Conservation (phyloP, 2,329 filamentous ascomycete genomes). For the Karstenula rhodostoma region DNA sequence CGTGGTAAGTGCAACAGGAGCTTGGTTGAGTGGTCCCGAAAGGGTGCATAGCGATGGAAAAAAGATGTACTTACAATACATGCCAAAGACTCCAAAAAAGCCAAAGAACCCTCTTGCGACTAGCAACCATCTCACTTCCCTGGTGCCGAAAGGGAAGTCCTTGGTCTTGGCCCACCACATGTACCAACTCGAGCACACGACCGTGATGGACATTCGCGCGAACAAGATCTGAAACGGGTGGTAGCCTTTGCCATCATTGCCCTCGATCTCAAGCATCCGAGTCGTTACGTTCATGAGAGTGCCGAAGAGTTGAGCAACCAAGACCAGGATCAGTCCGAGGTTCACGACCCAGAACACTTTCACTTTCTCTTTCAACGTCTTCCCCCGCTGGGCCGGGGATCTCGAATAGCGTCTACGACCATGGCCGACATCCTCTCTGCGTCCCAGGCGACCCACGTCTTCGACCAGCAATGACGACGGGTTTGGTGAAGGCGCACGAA, state of each 20-base stretch:
- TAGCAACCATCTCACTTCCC: slow-evolving; percentile 72
- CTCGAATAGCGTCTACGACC: slow-evolving; percentile 30
- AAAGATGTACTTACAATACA: slow-evolving; percentile 64
- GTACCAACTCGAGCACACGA: slow-evolving; percentile 71
- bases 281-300: slow-evolving; percentile 86
- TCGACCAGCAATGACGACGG: slow-evolving; percentile 47
- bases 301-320: slow-evolving; percentile 80
- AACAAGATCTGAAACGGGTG: slow-evolving; percentile 84
- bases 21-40: slow-evolving; percentile 9
- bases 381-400: slow-evolving; percentile 33
- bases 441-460: slow-evolving; percentile 38
- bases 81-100: slow-evolving; percentile 79
- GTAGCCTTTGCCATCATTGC: slow-evolving; percentile 71
- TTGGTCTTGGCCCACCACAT: slow-evolving; percentile 76
- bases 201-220: slow-evolving; percentile 78
- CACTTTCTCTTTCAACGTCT: slow-evolving; percentile 30
- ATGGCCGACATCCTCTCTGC: slow-evolving; percentile 25
- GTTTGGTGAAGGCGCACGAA: slow-evolving; percentile 44
- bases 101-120: slow-evolving; percentile 73
- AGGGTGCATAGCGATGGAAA: background rate
- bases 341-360: slow-evolving; percentile 68
- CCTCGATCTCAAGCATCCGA: slow-evolving; percentile 73
- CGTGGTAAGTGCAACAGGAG: slow-evolving; percentile 9
- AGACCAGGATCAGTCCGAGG: slow-evolving; percentile 76
- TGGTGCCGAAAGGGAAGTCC: slow-evolving; percentile 73